These are phyloP conservation scores for Elaphomyces granulatus DNA, from an alignment of 495 filamentous ascomycete species.

Conservation along the genomic window DNA sequence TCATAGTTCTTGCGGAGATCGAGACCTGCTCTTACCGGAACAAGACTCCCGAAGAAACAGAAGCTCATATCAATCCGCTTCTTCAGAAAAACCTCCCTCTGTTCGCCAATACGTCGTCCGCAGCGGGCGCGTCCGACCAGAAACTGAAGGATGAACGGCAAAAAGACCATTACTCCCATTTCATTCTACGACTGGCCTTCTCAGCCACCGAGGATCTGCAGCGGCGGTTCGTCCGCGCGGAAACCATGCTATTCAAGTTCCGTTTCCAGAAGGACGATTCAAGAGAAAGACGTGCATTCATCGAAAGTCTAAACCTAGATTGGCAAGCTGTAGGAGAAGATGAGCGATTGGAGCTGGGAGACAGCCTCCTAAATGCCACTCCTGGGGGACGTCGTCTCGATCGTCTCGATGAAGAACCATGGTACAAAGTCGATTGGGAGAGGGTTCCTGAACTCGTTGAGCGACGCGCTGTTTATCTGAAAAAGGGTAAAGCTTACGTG, in stretches of 20 bases:
- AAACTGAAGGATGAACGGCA: slow-evolving; percentile 59
- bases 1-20: slow-evolving; percentile 76
- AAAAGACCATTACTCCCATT: slow-evolving; percentile 97
- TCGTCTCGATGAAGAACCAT: slow-evolving; percentile 63
- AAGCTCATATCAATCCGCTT: slow-evolving; percentile 59
- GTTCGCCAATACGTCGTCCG: slow-evolving; percentile 54
- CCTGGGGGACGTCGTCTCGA: slow-evolving; percentile 33
- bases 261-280: slow-evolving; percentile 58
- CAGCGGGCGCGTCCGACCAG: slow-evolving; percentile 29
- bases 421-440: slow-evolving; percentile 94
- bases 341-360: slow-evolving; percentile 45
- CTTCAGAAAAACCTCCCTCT: slow-evolving; percentile 80
- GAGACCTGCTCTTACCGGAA: slow-evolving; percentile 96
- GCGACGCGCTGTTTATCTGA: slow-evolving; percentile 57
- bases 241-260: slow-evolving; percentile 75
- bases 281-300: slow-evolving; percentile 57
- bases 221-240: slow-evolving; percentile 72
- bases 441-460: slow-evolving; percentile 85
- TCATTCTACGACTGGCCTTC: slow-evolving; percentile 91
- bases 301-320: slow-evolving; percentile 60
- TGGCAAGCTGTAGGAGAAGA: slow-evolving; percentile 70
- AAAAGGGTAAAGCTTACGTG: slow-evolving; percentile 78
- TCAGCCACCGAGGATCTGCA: slow-evolving; percentile 80
- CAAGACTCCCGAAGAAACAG: slow-evolving; percentile 62
- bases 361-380: slow-evolving; percentile 39